A percentile compares a stretch with the other conserved stretches of the same genome.
These are phyloP conservation scores for Colletotrichum neosansevieriae DNA, from an alignment of 2,329 filamentous ascomycete species.

Conservation along the genomic window DNA sequence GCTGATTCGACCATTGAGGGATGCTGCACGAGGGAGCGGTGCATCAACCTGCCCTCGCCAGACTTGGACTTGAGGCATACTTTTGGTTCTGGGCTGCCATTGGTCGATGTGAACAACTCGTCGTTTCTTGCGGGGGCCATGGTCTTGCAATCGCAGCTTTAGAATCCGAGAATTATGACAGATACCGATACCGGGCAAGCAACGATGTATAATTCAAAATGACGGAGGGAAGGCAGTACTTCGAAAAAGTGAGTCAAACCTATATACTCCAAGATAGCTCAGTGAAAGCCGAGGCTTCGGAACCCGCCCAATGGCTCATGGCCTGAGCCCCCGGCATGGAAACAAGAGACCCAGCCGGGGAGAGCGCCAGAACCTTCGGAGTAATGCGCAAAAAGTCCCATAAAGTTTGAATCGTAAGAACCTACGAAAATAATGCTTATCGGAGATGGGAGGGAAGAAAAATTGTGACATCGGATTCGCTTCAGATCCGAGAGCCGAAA, in stretches of 20 bases:
- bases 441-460: not conserved
- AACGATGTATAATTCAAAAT: too few relatives aligned
- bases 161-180: not conserved
- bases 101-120: slow-evolving; percentile 17
- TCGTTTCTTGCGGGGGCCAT: slow-evolving; percentile 42
- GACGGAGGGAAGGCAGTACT: not conserved
- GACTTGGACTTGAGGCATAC: not conserved
- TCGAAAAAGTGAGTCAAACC: slow-evolving; percentile 10
- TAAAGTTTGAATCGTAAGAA: not conserved
- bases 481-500: slow-evolving; percentile 25
- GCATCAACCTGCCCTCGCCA: slow-evolving; percentile 45
- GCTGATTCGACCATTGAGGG: slow-evolving; percentile 57
- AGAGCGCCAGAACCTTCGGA: not conserved
- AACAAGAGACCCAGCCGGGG: not conserved
- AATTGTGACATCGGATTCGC: slow-evolving; percentile 17
- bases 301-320: not conserved
- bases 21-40: slow-evolving; percentile 48
- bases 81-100: not conserved
- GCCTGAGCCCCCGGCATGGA: not conserved
- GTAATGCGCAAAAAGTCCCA: slow-evolving; percentile 7
- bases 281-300: slow-evolving; percentile 19
- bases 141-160: not conserved
- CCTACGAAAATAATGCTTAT: not conserved
- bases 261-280: not conserved
- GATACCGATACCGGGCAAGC: too few relatives aligned